Percentiles rank a stretch among this genome's conserved stretches.
These are phyloP conservation scores for Stephanodiscus triporus DNA, from an alignment of 108 stramenopile species.

Conservation along the genomic window DNA sequence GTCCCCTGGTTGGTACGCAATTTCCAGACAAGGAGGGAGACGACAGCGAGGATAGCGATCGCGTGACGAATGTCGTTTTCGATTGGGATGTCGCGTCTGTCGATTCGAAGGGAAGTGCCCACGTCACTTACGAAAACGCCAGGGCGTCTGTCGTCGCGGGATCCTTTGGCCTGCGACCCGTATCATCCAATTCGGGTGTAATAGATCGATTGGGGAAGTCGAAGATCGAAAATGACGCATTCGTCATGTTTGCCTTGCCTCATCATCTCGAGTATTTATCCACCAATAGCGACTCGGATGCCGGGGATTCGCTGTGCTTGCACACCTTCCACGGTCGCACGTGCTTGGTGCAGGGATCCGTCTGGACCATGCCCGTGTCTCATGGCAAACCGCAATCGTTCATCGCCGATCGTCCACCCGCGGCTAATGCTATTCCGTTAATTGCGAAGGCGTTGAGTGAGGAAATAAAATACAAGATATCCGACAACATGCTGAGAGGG, in stretches of 20 bases:
- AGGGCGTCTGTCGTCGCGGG: conserved; percentile 23
- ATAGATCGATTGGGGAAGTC: conserved; percentile 17
- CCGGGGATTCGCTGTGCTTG: conserved; percentile 27
- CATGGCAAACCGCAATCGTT: conserved; percentile 62
- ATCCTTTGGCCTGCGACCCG: conserved; percentile 37
- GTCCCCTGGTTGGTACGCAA: conserved; percentile 48
- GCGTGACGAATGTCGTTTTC: conserved; percentile 47
- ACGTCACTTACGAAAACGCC: not conserved
- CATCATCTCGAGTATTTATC: conserved; percentile 71
- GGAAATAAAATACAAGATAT: conserved; percentile 70
- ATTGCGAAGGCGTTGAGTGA: conserved; percentile 53
- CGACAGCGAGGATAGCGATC: conserved; percentile 21
- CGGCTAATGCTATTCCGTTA: conserved; percentile 44
- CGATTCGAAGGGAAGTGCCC: not conserved
- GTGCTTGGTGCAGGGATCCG: conserved; percentile 36
- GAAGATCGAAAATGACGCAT: conserved; percentile 18
- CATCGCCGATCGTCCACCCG: conserved; percentile 70
- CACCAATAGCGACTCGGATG: not conserved
- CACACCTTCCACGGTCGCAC: conserved; percentile 53
- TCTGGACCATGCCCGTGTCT: conserved; percentile 32
- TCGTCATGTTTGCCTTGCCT: conserved; percentile 75
- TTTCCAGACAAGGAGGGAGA: conserved; percentile 32
- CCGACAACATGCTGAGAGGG: conserved; percentile 78
- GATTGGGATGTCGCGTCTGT: conserved; percentile 67
- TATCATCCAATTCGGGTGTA: conserved; percentile 1